Base-by-base conservation (phyloP, 73 alveolate genomes). In the Diophrys sp. region DNA sequence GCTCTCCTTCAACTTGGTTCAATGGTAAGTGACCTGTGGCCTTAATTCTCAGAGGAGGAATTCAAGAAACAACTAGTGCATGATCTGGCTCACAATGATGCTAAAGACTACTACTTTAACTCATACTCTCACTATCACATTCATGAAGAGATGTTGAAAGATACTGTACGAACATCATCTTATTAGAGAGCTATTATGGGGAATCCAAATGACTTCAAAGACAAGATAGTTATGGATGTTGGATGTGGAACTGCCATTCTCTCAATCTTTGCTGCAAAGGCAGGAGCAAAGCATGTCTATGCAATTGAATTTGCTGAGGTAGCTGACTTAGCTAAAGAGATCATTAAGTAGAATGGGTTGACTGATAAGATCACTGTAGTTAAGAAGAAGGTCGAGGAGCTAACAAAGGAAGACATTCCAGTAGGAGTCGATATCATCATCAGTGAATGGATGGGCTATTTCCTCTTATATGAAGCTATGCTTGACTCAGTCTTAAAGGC, bases 171-270 rank as follows among this genome's bases (percentile, higher is more conserved):
- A 33, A 97, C 99, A 24, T 89, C 87, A n/a, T 73, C 98, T 2
- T 97, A 97, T 82, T 87, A 85, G 78, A 94, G 87, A 67, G 99
- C 99, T 14, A 95, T 97, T 33, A 57, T 85, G 85, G 73, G 83
- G 28, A 97, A 97, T 85, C 82, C 83, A 29, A 89, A 92, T 34
- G 81, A 86, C 32, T 94, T 97, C 82, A 88, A 91, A 82, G 97
- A 85, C 67, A 97, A 97, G 89, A 87, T 94, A 29, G 99, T 97
- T 27, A 91, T 97, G 1, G 99, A 97, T 85, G 90, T 97, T 2
- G 99, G 99, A 33, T 93, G 98, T 71, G 99, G 99, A 28, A 97
- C 99, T 14, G 99, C 99, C 14, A 96, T 97, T 56, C 86, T 97
- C 67, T 75, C 95, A 29, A 91, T 95, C 77, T 97, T 97, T 87